These are phyloP conservation scores for Acanthamoeba castellanii DNA, from an alignment of 208 protist genomes.

Conservation along the genomic window DNA sequence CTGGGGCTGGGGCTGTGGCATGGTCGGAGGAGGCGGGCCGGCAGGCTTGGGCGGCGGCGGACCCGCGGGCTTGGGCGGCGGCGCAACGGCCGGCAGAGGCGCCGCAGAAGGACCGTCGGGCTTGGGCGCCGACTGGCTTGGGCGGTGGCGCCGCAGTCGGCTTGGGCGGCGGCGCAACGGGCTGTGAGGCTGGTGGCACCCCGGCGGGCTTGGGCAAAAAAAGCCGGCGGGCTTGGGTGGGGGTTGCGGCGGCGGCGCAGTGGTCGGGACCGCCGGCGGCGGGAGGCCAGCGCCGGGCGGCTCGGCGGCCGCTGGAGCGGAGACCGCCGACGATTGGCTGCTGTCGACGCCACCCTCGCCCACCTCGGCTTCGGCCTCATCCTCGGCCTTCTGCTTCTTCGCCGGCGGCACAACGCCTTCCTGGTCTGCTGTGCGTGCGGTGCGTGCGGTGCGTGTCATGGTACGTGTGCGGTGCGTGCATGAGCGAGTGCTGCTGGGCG, in stretches of 20 bases:
- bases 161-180: not conserved
- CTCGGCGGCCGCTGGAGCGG: no score
- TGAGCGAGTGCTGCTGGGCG: no score
- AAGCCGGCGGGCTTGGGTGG: no score
- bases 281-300: no score
- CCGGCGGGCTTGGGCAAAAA: not conserved
- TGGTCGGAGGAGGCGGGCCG: not conserved
- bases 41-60: conserved; percentile 7
- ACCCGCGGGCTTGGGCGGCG: not conserved
- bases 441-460: no score
- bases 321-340: no score
- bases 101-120: not conserved
- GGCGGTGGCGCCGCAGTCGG: not conserved
- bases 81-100: not conserved
- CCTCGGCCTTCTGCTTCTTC: not conserved
- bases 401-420: not conserved
- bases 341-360: no score
- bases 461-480: no score
- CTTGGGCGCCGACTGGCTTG: not conserved
- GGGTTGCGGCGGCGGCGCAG: not conserved
- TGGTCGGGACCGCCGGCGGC: no score
- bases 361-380: not conserved
- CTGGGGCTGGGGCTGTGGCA: not conserved
- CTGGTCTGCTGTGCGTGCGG: not conserved
- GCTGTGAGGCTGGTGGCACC: not conserved